phyloP scores from a whole-genome alignment of 2,329 filamentous ascomycete genomes.

The Thielaviopsis punctulata region DNA sequence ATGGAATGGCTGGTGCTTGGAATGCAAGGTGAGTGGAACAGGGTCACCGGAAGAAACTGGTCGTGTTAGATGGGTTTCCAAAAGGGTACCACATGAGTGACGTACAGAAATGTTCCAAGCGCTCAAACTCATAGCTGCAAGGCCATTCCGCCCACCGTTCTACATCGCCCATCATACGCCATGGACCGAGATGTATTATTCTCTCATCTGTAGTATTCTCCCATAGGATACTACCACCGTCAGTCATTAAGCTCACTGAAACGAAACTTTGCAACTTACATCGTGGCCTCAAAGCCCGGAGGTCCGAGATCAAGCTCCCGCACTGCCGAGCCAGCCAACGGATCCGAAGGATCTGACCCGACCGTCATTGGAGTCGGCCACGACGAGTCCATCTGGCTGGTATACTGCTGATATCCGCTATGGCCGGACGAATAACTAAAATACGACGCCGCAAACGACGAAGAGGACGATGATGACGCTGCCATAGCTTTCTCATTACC shows the following conservation, averaged over 20 bases:
- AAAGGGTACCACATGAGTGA: constrained; percentile 5
- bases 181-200: constrained; percentile 35
- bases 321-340: constrained; percentile 23
- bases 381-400: constrained; percentile 27
- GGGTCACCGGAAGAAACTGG: constrained; percentile 20
- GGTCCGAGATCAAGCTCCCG: constrained; percentile 33
- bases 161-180: constrained; percentile 31
- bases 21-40: constrained; percentile 32
- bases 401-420: constrained; percentile 20
- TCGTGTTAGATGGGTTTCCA: neutral
- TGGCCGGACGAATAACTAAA: constrained; percentile 25
- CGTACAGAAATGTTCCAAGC: constrained; percentile 34
- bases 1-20: constrained; percentile 32
- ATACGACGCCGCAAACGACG: constrained; percentile 31
- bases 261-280: constrained; percentile 22
- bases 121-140: constrained; percentile 34
- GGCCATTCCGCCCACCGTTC: constrained; percentile 34
- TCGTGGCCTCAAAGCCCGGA: constrained; percentile 36
- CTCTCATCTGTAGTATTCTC: constrained; percentile 31
- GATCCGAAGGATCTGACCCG: constrained; percentile 23
- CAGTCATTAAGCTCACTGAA: neutral
- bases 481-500: constrained; percentile 18
- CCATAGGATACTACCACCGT: constrained; percentile 27
- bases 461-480: constrained; percentile 28
- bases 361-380: constrained; percentile 23